Conservation (phyloP, 768 basidiomycete genomes). For the Galerina sulciceps region DNA sequence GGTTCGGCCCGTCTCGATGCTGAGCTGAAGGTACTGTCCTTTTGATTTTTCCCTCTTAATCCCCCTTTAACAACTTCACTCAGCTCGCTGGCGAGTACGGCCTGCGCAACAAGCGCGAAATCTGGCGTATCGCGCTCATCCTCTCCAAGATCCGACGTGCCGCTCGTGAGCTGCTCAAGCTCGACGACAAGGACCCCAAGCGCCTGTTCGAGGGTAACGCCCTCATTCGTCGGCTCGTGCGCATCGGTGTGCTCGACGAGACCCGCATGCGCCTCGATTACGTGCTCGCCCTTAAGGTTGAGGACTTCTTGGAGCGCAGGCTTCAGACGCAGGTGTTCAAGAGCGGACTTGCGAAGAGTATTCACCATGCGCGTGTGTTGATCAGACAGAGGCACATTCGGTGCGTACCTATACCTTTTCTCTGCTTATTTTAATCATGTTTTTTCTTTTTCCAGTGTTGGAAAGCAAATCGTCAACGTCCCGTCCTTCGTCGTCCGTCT, state of each 20-base stretch:
- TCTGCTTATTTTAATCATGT: background rate
- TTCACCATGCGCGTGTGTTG: constrained; percentile 97
- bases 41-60: background rate
- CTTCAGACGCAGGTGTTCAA: constrained; percentile 99
- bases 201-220: constrained; percentile 99
- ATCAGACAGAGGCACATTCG: constrained; percentile 99
- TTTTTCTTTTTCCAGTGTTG: constrained; percentile 63
- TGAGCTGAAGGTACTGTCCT: constrained; percentile 87
- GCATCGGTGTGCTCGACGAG: constrained; percentile 99
- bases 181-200: constrained; percentile 99
- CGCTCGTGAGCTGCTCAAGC: constrained; percentile 99
- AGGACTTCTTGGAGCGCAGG: constrained; percentile 99
- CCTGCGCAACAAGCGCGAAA: constrained; percentile 99
- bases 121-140: constrained; percentile 98
- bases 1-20: constrained; percentile 98
- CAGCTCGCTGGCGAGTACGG: constrained; percentile 99
- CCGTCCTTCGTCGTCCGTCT: constrained; percentile 99
- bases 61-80: background rate
- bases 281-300: constrained; percentile 98
- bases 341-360: constrained; percentile 94
- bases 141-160: constrained; percentile 99
- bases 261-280: constrained; percentile 99
- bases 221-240: constrained; percentile 93
- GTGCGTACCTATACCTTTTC: constrained; percentile 44
- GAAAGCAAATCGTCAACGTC: constrained; percentile 98